Conservation (phyloP, 306 rosid species). For the Dalbergia oliveri region DNA sequence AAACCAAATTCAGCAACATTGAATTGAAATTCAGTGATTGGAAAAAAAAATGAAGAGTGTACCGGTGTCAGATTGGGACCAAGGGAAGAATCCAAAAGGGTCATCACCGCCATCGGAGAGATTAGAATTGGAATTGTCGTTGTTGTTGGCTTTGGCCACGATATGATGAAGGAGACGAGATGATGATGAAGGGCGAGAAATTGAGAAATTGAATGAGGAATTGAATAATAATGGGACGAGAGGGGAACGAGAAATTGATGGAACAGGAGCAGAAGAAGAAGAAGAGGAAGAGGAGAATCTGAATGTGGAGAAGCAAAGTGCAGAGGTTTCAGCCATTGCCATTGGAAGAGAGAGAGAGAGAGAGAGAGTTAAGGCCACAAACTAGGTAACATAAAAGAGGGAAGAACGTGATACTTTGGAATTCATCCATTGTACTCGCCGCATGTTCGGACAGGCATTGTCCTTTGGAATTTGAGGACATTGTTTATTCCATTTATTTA, state of each 20-base stretch:
- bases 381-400: not conserved
- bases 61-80: slow-evolving; percentile 74
- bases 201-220: slow-evolving; percentile 39
- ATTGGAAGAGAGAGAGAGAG: slow-evolving; percentile 41
- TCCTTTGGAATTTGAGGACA: not conserved
- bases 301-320: slow-evolving; percentile 58
- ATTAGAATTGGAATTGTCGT: slow-evolving; percentile 50
- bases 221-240: slow-evolving; percentile 34
- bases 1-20: not conserved
- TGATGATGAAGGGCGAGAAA: slow-evolving; percentile 51
- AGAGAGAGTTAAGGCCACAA: not conserved
- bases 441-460: slow-evolving; percentile 15
- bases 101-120: slow-evolving; percentile 53
- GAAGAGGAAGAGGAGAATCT: slow-evolving; percentile 51
- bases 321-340: slow-evolving; percentile 82
- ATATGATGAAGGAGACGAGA: slow-evolving; percentile 68
- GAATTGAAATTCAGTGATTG: not conserved
- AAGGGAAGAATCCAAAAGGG: slow-evolving; percentile 70
- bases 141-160: slow-evolving; percentile 58
- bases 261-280: not conserved
- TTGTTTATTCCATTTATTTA: not conserved
- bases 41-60: not conserved
- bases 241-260: slow-evolving; percentile 50
- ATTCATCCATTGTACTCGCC: not conserved
- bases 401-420: not conserved